These are phyloP conservation scores for Vigna angularis DNA, from an alignment of 306 rosid species.

Conservation along the genomic window DNA sequence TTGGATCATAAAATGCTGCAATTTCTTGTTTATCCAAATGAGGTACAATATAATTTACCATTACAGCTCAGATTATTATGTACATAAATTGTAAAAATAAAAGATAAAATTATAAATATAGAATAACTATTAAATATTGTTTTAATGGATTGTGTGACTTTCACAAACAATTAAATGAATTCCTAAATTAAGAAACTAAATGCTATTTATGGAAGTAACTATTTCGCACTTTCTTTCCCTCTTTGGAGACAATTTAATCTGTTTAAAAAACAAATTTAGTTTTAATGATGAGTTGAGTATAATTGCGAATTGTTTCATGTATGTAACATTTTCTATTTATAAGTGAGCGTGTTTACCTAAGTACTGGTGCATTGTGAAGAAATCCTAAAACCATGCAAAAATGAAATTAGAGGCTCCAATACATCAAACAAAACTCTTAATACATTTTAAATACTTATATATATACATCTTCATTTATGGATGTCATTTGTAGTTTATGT, in stretches of 20 bases:
- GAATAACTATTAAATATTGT: background rate
- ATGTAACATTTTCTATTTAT: background rate
- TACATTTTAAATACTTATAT: no score
- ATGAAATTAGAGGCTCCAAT: no score
- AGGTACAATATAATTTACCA: background rate
- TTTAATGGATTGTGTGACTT: background rate
- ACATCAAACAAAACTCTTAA: no score
- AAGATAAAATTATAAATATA: background rate
- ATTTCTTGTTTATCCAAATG: background rate
- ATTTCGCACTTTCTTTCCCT: background rate
- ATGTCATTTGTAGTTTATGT: no score
- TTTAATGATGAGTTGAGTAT: background rate
- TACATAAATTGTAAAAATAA: background rate
- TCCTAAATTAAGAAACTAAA: background rate
- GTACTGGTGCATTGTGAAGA: no score
- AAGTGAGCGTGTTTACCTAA: background rate
- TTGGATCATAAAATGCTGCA: conserved; percentile 20
- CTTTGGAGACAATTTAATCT: background rate
- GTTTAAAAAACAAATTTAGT: conserved; percentile 7
- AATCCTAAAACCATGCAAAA: no score
- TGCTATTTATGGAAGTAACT: conserved; percentile 7
- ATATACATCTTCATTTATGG: no score
- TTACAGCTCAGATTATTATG: background rate
- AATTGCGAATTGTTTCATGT: background rate
- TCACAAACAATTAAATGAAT: background rate